Evolutionary conservation across 2,329 filamentous ascomycete species (phyloP).

Genomic region (Chaetomiaceae sp.): DNA sequence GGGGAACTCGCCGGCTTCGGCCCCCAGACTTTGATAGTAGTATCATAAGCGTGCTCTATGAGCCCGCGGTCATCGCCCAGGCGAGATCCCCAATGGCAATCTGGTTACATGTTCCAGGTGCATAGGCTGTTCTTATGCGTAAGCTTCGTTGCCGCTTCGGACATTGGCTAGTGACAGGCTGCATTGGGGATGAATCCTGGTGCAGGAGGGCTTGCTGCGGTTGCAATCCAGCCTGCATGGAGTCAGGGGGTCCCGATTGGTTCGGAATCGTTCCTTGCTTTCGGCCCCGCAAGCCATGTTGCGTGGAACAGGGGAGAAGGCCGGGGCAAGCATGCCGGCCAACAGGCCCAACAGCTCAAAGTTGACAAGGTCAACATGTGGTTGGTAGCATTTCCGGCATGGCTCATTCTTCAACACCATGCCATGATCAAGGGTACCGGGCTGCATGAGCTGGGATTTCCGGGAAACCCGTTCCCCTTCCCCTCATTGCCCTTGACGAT

Average conservation of each 20-base stretch:
- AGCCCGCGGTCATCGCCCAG: too few species aligned
- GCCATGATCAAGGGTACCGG: not conserved
- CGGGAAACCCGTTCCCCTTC: not conserved
- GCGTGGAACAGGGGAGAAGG: not conserved
- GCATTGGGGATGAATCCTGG: not conserved
- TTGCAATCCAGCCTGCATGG: not conserved
- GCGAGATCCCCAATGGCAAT: not conserved
- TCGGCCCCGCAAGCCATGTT: not conserved
- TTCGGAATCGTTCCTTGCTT: not conserved
- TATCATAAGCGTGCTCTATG: too few species aligned
- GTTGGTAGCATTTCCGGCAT: conserved; percentile 5
- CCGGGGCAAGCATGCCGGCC: not conserved
- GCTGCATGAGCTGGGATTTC: not conserved
- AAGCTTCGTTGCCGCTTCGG: not conserved
- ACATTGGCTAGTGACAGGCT: not conserved
- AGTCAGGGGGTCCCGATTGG: not conserved
- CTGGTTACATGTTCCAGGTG: not conserved
- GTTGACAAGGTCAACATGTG: not conserved
- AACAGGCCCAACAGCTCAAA: not conserved
- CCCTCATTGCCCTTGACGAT: not conserved
- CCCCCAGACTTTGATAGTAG: too few species aligned
- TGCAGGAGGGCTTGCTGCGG: not conserved
- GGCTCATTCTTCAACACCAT: conserved; percentile 6
- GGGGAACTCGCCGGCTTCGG: too few species aligned
- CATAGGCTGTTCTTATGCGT: conserved; percentile 3